phyloP scores from a whole-genome alignment of 176 grass and related monocot species.

The Oryza meridionalis region DNA sequence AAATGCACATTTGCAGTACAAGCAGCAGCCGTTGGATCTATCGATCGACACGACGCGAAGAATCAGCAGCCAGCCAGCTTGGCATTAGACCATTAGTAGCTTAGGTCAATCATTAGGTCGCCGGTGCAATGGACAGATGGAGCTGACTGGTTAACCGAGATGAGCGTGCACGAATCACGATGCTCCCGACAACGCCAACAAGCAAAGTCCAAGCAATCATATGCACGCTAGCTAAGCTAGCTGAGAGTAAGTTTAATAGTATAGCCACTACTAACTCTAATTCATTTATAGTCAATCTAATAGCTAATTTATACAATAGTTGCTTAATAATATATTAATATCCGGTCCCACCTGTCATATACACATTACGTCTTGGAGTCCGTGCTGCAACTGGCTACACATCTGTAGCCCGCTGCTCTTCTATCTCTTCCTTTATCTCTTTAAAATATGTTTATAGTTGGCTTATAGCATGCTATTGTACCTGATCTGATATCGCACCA shows the following conservation, averaged over 20 bases:
- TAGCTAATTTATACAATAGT: too few relatives aligned
- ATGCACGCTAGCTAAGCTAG: background rate
- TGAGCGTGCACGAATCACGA: constrained; percentile 21
- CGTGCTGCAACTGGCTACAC: too few relatives aligned
- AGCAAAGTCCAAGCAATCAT: constrained; percentile 35
- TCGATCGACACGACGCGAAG: background rate
- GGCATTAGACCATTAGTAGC: background rate
- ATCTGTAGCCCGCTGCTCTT: too few relatives aligned
- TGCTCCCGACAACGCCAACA: constrained; percentile 13
- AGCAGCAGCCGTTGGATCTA: background rate
- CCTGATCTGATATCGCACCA: background rate
- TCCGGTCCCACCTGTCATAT: too few relatives aligned
- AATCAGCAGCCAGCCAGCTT: background rate
- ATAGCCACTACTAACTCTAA: too few relatives aligned
- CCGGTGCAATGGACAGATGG: background rate
- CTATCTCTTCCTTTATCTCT: too few relatives aligned
- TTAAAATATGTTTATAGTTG: too few relatives aligned
- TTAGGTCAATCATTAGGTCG: background rate
- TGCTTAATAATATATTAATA: too few relatives aligned
- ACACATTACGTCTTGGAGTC: too few relatives aligned
- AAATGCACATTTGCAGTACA: background rate
- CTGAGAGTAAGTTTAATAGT: too few relatives aligned
- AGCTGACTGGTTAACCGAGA: background rate
- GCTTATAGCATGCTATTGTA: too few relatives aligned
- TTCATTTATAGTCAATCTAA: too few relatives aligned